phyloP scores from a whole-genome alignment of 2,329 filamentous ascomycete genomes.

The Apiospora hydei region DNA sequence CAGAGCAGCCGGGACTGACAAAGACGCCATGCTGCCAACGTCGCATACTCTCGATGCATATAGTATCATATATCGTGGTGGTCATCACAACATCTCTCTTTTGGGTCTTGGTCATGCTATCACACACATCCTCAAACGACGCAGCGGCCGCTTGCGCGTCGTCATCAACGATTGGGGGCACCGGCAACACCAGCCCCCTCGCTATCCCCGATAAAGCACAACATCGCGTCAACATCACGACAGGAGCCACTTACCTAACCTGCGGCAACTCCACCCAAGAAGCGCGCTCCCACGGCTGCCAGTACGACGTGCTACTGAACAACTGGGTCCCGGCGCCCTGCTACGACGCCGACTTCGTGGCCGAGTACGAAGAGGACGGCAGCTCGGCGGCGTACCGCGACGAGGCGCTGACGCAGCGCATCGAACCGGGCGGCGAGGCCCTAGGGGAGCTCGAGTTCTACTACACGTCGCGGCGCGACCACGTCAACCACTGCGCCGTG shows the following conservation, averaged over 20 bases:
- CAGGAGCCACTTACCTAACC: neutral
- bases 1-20: neutral
- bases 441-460: neutral
- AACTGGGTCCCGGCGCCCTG: constrained; percentile 37
- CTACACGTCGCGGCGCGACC: constrained; percentile 23
- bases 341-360: constrained; percentile 34
- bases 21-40: neutral
- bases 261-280: constrained; percentile 34
- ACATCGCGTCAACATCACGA: constrained; percentile 28
- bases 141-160: neutral
- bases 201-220: constrained; percentile 30
- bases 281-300: constrained; percentile 32
- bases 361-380: constrained; percentile 37
- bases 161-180: neutral
- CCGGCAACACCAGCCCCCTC: neutral
- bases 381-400: constrained; percentile 37
- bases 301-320: constrained; percentile 37
- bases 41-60: neutral
- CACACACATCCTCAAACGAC: constrained; percentile 25
- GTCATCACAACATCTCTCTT: constrained; percentile 35
- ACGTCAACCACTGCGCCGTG: constrained; percentile 22
- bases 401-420: constrained; percentile 33
- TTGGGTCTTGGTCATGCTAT: constrained; percentile 32
- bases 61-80: constrained; percentile 30
- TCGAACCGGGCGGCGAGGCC: constrained; percentile 25